Base-by-base conservation (phyloP, 805 yeast genomes). In the Saccharomycopsis lassenensis region DNA sequence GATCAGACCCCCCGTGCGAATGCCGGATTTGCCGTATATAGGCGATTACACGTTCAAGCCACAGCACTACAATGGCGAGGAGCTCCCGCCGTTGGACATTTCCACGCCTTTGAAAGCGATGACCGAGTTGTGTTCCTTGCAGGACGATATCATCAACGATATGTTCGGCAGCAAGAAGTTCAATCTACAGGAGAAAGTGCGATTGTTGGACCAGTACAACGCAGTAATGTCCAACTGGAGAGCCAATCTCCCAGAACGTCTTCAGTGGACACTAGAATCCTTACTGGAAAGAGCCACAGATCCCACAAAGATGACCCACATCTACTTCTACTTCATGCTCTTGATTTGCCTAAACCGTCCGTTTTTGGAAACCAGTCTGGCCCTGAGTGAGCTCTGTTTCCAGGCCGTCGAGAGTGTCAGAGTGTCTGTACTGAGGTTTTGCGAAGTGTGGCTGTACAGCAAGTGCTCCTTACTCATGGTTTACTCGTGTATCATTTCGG, bases 11-110 rank as follows among this genome's bases (percentile, higher is more conserved):
- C 63, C 76, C 12, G 69, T 65, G 37, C 73, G 67, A 40, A 57
- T 74, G 39, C 81, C 81, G 0, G 78, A 73, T 47, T 58, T 74
- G 35, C 71, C 67, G 32, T 70, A 78, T 63, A 73, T 76, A n/a
- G 72, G 69, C 39, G 78, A 74, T 23, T 75, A 63, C 50, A 24
- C 35, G 18, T 32, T 24, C 25, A 24, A 24, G 18, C 29, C 35
- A 4, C 15, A 32, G 14, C 24, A 24, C 16, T n/a, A n/a, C n/a
- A n/a, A n/a, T n/a, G n/a, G n/a, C n/a, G n/a, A n/a, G n/a, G n/a
- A n/a, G n/a, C n/a, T n/a, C n/a, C n/a, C n/a, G n/a, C n/a, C n/a
- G n/a, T 25, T 34, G n/a, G 61, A 67, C 39, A 74, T 61, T 48
- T 48, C 33, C 25, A 32, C 20, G 14, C 35, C 35, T 12, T 50